Conservation (phyloP, 495 filamentous ascomycete species). For the Pseudotulostoma volvatum region DNA sequence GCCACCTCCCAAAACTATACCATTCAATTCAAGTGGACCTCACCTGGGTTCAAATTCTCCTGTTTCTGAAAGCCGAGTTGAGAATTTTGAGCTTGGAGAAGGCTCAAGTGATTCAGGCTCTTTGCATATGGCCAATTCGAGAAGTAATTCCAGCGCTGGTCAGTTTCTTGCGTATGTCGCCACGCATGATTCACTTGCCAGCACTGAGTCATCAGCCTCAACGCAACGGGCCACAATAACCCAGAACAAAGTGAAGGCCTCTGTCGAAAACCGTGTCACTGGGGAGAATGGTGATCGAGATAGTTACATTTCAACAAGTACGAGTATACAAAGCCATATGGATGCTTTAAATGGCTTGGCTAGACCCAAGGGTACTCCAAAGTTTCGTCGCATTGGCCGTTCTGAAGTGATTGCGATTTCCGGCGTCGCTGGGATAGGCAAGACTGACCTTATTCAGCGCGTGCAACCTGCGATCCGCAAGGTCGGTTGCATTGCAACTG, state of each 20-base stretch:
- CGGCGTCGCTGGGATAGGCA: slow-evolving; percentile 64
- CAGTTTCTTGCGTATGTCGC: slow-evolving; percentile 16
- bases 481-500: slow-evolving; percentile 63
- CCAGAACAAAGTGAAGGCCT: slow-evolving; percentile 19
- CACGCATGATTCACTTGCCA: slow-evolving; percentile 23
- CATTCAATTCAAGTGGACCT: slow-evolving; percentile 21
- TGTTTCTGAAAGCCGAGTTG: slow-evolving; percentile 37
- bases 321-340: slow-evolving; percentile 15
- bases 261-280: slow-evolving; percentile 23
- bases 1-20: slow-evolving; percentile 25
- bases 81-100: slow-evolving; percentile 33
- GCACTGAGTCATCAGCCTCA: slow-evolving; percentile 20
- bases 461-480: slow-evolving; percentile 57
- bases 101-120: slow-evolving; percentile 38
- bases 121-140: slow-evolving; percentile 26
- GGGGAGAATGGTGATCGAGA: slow-evolving; percentile 24
- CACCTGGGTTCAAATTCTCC: slow-evolving; percentile 40
- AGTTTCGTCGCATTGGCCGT: slow-evolving; percentile 45
- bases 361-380: slow-evolving; percentile 32
- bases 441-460: slow-evolving; percentile 66
- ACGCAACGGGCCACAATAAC: slow-evolving; percentile 12
- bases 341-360: slow-evolving; percentile 18
- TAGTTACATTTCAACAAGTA: slow-evolving; percentile 13
- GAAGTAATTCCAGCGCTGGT: slow-evolving; percentile 21
- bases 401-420: slow-evolving; percentile 68